These are phyloP conservation scores for Euclidium syriacum DNA, from an alignment of 345 rosid genomes.

Conservation along the genomic window DNA sequence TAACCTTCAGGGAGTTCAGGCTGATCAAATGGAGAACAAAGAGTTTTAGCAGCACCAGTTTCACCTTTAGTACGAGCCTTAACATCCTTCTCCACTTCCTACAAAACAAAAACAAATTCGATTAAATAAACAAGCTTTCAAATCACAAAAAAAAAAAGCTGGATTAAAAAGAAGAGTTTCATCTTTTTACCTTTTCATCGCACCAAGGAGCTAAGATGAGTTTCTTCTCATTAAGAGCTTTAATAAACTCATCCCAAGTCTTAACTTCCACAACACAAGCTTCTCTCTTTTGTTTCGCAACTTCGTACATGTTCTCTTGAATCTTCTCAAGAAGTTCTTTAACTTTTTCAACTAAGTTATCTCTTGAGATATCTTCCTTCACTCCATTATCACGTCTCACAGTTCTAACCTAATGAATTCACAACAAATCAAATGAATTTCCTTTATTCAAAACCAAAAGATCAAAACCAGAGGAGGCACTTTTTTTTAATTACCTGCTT, in stretches of 20 bases:
- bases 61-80: constrained; percentile 88
- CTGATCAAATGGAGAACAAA: constrained; percentile 93
- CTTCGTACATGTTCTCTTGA: constrained; percentile 59
- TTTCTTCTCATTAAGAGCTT: constrained; percentile 69
- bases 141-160: no score
- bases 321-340: constrained; percentile 49
- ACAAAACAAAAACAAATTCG: neutral
- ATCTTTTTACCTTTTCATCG: constrained; percentile 73
- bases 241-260: constrained; percentile 84
- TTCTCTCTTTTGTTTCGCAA: constrained; percentile 68
- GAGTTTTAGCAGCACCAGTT: constrained; percentile 88
- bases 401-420: constrained; percentile 57
- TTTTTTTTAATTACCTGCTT: no score
- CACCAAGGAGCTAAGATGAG: constrained; percentile 99
- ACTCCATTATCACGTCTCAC: constrained; percentile 80
- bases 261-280: constrained; percentile 57
- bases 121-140: no score
- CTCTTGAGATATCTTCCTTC: constrained; percentile 60
- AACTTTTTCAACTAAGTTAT: constrained; percentile 55
- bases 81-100: constrained; percentile 94
- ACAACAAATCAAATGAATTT: neutral
- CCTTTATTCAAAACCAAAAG: neutral
- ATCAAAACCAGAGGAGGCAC: neutral
- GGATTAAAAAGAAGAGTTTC: neutral
- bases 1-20: constrained; percentile 56